These are phyloP conservation scores for Talaromyces thailandensis DNA, from an alignment of 495 filamentous ascomycete genomes.

Conservation along the genomic window DNA sequence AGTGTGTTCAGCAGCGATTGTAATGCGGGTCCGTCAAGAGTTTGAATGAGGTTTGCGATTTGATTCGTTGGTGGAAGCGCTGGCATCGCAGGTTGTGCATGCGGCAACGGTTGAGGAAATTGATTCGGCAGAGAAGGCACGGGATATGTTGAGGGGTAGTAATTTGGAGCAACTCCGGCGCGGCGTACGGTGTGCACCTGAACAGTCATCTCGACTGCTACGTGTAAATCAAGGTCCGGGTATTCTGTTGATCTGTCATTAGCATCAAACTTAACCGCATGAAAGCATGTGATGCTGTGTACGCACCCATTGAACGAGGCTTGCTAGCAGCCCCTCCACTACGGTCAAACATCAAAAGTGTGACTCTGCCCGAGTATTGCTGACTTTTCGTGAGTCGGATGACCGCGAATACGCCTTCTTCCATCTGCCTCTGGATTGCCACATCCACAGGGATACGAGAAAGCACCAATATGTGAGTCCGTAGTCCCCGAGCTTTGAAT, in stretches of 20 bases:
- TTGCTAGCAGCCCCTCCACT: conserved; percentile 59
- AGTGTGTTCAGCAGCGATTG: conserved; percentile 61
- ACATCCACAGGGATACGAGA: conserved; percentile 69
- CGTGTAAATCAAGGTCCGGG: conserved; percentile 62
- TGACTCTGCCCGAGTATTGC: conserved; percentile 61
- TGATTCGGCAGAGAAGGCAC: conserved; percentile 22
- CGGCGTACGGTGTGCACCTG: conserved; percentile 59
- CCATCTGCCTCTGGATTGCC: conserved; percentile 73
- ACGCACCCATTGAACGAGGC: conserved; percentile 64
- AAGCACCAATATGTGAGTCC: conserved; percentile 63
- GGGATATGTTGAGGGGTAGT: conserved; percentile 36
- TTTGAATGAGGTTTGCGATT: conserved; percentile 39
- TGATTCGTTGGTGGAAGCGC: conserved; percentile 30
- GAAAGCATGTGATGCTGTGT: not conserved
- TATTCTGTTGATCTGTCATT: conserved; percentile 48
- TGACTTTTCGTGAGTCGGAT: conserved; percentile 60
- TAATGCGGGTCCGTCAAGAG: conserved; percentile 62
- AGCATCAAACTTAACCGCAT: conserved; percentile 5
- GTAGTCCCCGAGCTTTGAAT: conserved; percentile 62
- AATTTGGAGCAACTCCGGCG: conserved; percentile 27
- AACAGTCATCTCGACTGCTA: conserved; percentile 71
- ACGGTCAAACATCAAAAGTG: conserved; percentile 79
- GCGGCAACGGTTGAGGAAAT: conserved; percentile 22
- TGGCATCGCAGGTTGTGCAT: conserved; percentile 20
- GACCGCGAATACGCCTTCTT: conserved; percentile 84